Evolutionary conservation across 345 rosid species (phyloP).

Genomic region (Melastoma malabathricum): DNA sequence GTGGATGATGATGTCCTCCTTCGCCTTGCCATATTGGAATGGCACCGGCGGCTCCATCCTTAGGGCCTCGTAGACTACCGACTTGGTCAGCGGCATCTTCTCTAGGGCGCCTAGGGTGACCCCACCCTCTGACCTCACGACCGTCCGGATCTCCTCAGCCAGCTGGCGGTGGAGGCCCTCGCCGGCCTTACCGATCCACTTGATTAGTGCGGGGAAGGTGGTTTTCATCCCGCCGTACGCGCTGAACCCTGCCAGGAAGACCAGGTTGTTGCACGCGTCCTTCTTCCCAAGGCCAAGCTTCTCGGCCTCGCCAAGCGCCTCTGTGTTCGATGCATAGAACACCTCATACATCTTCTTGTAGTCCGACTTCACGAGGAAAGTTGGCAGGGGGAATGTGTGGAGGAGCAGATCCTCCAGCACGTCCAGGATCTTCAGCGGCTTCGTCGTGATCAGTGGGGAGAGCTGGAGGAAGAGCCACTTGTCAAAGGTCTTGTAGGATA

Average conservation of each 20-base stretch:
- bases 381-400: constrained; percentile 21
- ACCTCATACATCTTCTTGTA: constrained; percentile 22
- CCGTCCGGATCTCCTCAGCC: constrained; percentile 25
- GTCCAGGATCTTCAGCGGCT: not conserved
- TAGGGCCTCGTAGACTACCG: constrained; percentile 21
- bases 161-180: constrained; percentile 18
- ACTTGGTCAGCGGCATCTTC: constrained; percentile 29
- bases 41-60: constrained; percentile 32
- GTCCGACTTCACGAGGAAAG: constrained; percentile 12
- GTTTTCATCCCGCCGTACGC: constrained; percentile 27
- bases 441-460: constrained; percentile 12
- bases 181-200: constrained; percentile 28
- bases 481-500: constrained; percentile 7
- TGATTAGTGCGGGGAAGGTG: constrained; percentile 22
- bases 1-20: constrained; percentile 16
- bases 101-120: constrained; percentile 18
- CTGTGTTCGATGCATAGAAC: constrained; percentile 7
- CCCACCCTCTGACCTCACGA: constrained; percentile 15
- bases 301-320: constrained; percentile 20
- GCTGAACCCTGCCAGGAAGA: constrained; percentile 22
- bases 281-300: constrained; percentile 17
- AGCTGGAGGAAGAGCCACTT: constrained; percentile 20
- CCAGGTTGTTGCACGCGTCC: constrained; percentile 38
- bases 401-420: constrained; percentile 16
- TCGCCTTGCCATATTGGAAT: constrained; percentile 30